Base-by-base conservation (phyloP, 495 filamentous ascomycete species). In the Massariosphaeria phaeospora region DNA sequence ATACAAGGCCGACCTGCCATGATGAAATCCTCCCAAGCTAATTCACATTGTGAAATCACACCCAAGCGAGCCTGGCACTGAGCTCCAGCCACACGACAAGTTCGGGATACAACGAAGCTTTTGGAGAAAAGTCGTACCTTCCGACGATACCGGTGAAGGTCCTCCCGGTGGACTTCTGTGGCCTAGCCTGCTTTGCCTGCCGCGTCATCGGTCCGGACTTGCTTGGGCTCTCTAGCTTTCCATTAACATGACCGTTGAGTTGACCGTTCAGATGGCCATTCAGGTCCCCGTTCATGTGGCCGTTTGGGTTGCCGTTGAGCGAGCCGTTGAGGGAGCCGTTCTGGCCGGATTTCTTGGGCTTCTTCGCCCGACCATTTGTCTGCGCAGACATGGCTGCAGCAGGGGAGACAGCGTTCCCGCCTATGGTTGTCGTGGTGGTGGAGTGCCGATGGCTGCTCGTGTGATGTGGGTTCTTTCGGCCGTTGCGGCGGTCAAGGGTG, bases 351-450 rank as follows among this genome's bases (percentile, higher is more conserved):
- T 52, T 59, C 42, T 64, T 64, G 26, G 47, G 21, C 43, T 57
- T 61, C 38, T 59, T 63, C 31, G 46, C 45, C 55, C 47, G 45
- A 8, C 61, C 61, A 34, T 59, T 63, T 41, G 42, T 59, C 39
- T 50, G 61, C 20, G 39, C 50, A 55, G 47, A 50, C 55, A 63
- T 63, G 25, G 47, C 55, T 52, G 55, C 49, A 49, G 49, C 39
- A 31, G 9, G n/a, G n/a, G n/a, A n/a, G n/a, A n/a, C n/a, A n/a
- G n/a, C n/a, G n/a, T n/a, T n/a, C n/a, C n/a, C n/a, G n/a, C n/a
- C n/a, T n/a, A n/a, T n/a, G n/a, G n/a, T n/a, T n/a, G n/a, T n/a
- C n/a, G n/a, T n/a, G n/a, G n/a, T n/a, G n/a, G n/a, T n/a, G n/a
- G n/a, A n/a, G n/a, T n/a, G n/a, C n/a, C n/a, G n/a, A n/a, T n/a